Conservation (phyloP, 345 rosid species). For the Heritiera fomes region DNA sequence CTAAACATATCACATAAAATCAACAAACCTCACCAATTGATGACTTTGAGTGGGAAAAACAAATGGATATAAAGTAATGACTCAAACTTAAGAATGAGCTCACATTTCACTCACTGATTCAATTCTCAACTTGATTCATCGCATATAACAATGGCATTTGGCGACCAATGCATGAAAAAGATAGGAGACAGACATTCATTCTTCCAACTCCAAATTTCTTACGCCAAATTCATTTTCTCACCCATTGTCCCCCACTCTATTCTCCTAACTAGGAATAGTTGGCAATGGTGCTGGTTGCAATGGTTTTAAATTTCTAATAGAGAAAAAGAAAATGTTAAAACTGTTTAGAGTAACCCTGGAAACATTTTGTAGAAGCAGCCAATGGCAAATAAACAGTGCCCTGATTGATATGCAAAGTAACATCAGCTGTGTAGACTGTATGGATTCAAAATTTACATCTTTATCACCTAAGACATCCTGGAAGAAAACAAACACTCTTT, state of each 20-base stretch:
- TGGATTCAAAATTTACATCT: conserved; percentile 12
- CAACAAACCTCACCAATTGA: too few relatives aligned
- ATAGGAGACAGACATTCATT: too few relatives aligned
- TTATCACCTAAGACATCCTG: conserved; percentile 21
- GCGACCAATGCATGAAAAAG: too few relatives aligned
- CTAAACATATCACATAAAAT: too few relatives aligned
- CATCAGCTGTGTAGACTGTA: neutral
- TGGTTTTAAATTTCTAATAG: neutral
- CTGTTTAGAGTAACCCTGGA: neutral
- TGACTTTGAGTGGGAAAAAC: too few relatives aligned
- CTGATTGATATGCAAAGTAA: conserved; percentile 1
- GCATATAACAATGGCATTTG: too few relatives aligned
- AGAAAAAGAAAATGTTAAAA: neutral
- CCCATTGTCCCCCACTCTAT: neutral
- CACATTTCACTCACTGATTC: too few relatives aligned
- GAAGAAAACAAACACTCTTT: conserved; percentile 14
- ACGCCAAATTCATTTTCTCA: neutral
- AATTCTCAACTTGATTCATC: too few relatives aligned
- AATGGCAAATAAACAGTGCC: neutral
- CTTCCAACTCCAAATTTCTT: neutral
- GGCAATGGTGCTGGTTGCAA: neutral
- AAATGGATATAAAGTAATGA: too few relatives aligned
- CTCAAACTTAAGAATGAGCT: too few relatives aligned
- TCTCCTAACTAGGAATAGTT: neutral
- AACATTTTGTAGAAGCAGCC: neutral